Percentiles rank a stretch among this genome's conserved stretches.
Evolutionary conservation across 2,329 filamentous ascomycete species (phyloP).

Genomic region (Ambrosiella xylebori): DNA sequence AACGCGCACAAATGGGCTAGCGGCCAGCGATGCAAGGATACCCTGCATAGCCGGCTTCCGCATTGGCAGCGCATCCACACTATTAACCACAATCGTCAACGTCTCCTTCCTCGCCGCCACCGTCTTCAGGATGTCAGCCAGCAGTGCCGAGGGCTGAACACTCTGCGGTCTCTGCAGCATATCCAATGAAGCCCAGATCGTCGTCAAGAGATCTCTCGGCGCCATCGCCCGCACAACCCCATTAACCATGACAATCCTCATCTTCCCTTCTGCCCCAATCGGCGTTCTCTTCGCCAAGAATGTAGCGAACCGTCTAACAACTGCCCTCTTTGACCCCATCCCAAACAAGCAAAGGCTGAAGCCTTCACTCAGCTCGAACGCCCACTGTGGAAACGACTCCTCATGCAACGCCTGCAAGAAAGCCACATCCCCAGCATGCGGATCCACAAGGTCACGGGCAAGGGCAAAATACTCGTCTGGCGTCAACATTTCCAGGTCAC

Average conservation of each 20-base stretch:
- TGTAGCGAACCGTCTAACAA: constrained; percentile 60
- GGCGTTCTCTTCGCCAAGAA: constrained; percentile 36
- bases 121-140: constrained; percentile 46
- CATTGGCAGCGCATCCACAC: constrained; percentile 63
- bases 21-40: constrained; percentile 58
- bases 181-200: constrained; percentile 47
- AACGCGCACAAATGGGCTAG: constrained; percentile 54
- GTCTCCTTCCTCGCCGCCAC: constrained; percentile 32
- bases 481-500: constrained; percentile 57
- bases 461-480: constrained; percentile 82
- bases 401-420: constrained; percentile 60
- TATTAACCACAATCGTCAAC: constrained; percentile 64
- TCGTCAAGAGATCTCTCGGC: constrained; percentile 51
- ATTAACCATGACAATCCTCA: constrained; percentile 66
- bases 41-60: constrained; percentile 54
- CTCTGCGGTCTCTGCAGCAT: constrained; percentile 32
- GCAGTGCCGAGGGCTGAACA: constrained; percentile 49
- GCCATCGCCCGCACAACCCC: constrained; percentile 56
- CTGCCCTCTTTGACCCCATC: constrained; percentile 69
- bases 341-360: constrained; percentile 88
- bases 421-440: constrained; percentile 49
- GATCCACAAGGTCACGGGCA: constrained; percentile 29
- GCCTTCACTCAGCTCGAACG: constrained; percentile 69
- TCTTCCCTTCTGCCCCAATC: constrained; percentile 20
- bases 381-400: constrained; percentile 78